phyloP scores from a whole-genome alignment of 345 rosid genomes.

The Citrus hindsii region DNA sequence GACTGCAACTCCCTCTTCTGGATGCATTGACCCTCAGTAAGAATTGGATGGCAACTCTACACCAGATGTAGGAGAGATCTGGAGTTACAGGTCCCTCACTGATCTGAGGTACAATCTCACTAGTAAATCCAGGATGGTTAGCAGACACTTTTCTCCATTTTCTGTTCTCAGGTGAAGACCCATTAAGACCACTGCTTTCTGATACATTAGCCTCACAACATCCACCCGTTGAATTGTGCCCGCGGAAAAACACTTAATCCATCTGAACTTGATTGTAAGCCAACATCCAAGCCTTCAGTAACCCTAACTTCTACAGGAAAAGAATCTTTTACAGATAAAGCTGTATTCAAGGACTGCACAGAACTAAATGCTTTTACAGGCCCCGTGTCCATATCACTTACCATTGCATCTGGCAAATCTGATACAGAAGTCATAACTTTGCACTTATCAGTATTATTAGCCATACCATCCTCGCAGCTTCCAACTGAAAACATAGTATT shows the following conservation, averaged over 20 bases:
- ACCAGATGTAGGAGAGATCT: conserved; percentile 20
- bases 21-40: no score
- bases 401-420: conserved; percentile 33
- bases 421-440: conserved; percentile 21
- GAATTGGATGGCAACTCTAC: conserved; percentile 21
- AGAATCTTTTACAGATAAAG: conserved; percentile 32
- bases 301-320: conserved; percentile 22
- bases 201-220: conserved; percentile 27
- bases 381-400: conserved; percentile 21
- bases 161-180: conserved; percentile 24
- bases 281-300: conserved; percentile 19
- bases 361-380: conserved; percentile 27
- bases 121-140: conserved; percentile 26
- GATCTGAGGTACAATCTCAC: conserved; percentile 19
- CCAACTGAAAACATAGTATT: conserved; percentile 13
- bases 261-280: conserved; percentile 15
- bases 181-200: conserved; percentile 16
- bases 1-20: conserved; percentile 19
- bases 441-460: conserved; percentile 13
- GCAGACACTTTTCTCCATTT: conserved; percentile 31
- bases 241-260: conserved; percentile 15
- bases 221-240: conserved; percentile 23
- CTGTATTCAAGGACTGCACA: conserved; percentile 29
- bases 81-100: conserved; percentile 25
- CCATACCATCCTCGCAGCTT: conserved; percentile 25